Evolutionary conservation across 2,329 filamentous ascomycete species (phyloP).

Genomic region (Aureobasidium sp.): DNA sequence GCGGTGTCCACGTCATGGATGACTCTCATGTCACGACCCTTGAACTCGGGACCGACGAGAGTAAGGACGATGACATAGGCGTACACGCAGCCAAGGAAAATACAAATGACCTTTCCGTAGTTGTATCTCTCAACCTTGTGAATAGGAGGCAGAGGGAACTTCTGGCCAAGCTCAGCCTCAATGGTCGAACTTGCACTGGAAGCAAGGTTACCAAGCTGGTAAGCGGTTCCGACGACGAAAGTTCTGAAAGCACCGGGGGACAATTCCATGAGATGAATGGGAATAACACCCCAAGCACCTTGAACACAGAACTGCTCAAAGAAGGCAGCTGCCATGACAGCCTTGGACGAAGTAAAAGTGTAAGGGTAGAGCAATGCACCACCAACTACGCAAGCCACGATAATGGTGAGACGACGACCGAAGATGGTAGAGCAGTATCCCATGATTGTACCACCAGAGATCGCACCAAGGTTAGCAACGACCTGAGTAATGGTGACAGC

Average conservation of each 20-base stretch:
- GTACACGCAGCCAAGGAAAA: constrained; percentile 79
- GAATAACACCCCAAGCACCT: constrained; percentile 34
- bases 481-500: constrained; percentile 37
- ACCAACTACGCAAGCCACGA: constrained; percentile 31
- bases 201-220: constrained; percentile 35
- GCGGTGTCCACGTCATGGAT: constrained; percentile 25
- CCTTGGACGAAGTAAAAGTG: constrained; percentile 26
- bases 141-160: constrained; percentile 32
- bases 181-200: constrained; percentile 38
- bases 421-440: constrained; percentile 33
- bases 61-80: constrained; percentile 56
- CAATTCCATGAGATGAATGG: constrained; percentile 33
- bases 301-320: constrained; percentile 34
- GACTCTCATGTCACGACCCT: constrained; percentile 29
- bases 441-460: constrained; percentile 29
- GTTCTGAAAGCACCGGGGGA: constrained; percentile 30
- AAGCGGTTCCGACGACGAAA: constrained; percentile 31
- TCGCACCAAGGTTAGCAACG: constrained; percentile 35
- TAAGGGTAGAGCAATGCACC: constrained; percentile 32
- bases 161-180: constrained; percentile 35
- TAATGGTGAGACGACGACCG: constrained; percentile 33
- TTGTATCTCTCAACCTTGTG: constrained; percentile 31
- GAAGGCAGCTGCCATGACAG: constrained; percentile 30
- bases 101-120: constrained; percentile 37
- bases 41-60: constrained; percentile 51